phyloP scores from a whole-genome alignment of 768 basidiomycete species.

The Termitomyces eurrhizus region DNA sequence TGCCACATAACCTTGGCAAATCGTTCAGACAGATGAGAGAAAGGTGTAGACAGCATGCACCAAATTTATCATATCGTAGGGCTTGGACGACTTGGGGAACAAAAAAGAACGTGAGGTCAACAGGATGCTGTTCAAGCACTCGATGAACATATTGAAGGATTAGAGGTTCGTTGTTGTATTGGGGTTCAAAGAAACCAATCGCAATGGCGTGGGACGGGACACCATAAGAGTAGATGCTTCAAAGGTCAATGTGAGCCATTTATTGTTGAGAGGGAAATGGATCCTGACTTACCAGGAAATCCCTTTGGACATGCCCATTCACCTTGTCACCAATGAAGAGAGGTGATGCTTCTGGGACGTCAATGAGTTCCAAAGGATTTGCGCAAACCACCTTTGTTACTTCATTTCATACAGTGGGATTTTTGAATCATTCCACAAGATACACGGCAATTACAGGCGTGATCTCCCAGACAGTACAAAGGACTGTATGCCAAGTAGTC shows the following conservation, averaged over 20 bases:
- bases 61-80: slow-evolving; percentile 83
- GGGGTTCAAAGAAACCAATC: slow-evolving; percentile 82
- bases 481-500: slow-evolving; percentile 60
- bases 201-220: slow-evolving; percentile 82
- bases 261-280: not conserved
- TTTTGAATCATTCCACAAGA: slow-evolving; percentile 84
- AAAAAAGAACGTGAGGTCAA: slow-evolving; percentile 96
- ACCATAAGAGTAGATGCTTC: slow-evolving; percentile 87
- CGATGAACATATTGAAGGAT: slow-evolving; percentile 95
- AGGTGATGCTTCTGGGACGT: slow-evolving; percentile 75
- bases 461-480: slow-evolving; percentile 76
- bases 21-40: not conserved
- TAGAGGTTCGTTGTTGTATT: slow-evolving; percentile 78
- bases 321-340: slow-evolving; percentile 75
- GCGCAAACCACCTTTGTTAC: slow-evolving; percentile 71
- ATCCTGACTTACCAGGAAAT: slow-evolving; percentile 60
- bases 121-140: slow-evolving; percentile 91
- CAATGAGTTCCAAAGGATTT: slow-evolving; percentile 63
- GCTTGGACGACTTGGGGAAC: slow-evolving; percentile 99
- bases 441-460: slow-evolving; percentile 81
- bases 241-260: not conserved
- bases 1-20: slow-evolving; percentile 75
- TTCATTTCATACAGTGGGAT: slow-evolving; percentile 59
- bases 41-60: slow-evolving; percentile 36
- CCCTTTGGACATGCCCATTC: slow-evolving; percentile 52